Evolutionary conservation across 805 yeast species (phyloP).

Genomic region (Millerozyma miso): DNA sequence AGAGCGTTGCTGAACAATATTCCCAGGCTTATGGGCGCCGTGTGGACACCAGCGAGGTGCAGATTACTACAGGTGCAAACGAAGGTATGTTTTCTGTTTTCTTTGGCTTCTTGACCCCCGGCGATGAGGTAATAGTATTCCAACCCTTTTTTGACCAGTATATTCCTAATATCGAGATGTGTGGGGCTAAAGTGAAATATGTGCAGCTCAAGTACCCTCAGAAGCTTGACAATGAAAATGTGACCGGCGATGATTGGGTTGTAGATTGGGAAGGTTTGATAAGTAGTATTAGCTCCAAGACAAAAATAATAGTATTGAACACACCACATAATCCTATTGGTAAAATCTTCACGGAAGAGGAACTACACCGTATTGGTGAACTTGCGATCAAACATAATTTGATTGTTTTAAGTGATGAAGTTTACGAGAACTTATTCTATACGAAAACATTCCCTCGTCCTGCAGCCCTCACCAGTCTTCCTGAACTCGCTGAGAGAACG

Average conservation of each 20-base stretch:
- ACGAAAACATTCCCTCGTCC: slow-evolving; percentile 69
- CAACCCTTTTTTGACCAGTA: slow-evolving; percentile 98
- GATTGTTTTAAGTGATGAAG: slow-evolving; percentile 86
- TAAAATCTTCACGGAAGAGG: slow-evolving; percentile 75
- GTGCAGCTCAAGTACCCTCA: slow-evolving; percentile 83
- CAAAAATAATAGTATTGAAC: slow-evolving; percentile 84
- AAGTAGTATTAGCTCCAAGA: slow-evolving; percentile 63
- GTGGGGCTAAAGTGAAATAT: slow-evolving; percentile 88
- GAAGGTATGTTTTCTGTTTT: slow-evolving; percentile 88
- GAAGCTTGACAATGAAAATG: slow-evolving; percentile 57
- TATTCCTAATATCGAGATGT: slow-evolving; percentile 86
- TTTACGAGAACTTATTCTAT: slow-evolving; percentile 86
- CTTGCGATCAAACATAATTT: slow-evolving; percentile 83
- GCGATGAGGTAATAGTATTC: slow-evolving; percentile 94
- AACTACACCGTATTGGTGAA: slow-evolving; percentile 70
- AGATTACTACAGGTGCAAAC: slow-evolving; percentile 94
- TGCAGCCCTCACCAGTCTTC: slow-evolving; percentile 61
- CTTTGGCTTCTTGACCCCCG: slow-evolving; percentile 78
- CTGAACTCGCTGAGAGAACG: slow-evolving; percentile 75
- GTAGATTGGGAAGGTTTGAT: slow-evolving; percentile 77
- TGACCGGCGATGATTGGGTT: slow-evolving; percentile 83
- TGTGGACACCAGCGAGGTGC: slow-evolving; percentile 58
- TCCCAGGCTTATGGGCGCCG: slow-evolving; percentile 58
- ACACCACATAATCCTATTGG: slow-evolving; percentile 98
- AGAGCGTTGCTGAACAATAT: slow-evolving; percentile 69